Conservation (phyloP, 208 protist genomes). For the Histomonas meleagridis region DNA sequence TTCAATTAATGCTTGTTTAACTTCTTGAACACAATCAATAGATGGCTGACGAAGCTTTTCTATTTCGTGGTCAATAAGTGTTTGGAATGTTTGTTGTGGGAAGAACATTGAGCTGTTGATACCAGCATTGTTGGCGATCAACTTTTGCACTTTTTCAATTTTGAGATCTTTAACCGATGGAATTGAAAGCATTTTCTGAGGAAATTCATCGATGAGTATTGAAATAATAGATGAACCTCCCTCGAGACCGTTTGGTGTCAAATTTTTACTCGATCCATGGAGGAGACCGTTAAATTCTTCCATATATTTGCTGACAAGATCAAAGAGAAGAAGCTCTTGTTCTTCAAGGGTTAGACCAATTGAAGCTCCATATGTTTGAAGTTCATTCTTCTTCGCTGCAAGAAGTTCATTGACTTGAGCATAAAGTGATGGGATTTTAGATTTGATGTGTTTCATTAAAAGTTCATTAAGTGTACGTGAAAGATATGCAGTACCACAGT, state of each 20-base stretch:
- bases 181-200: neutral
- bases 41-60: slow-evolving; percentile 12
- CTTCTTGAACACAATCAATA: neutral
- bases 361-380: slow-evolving; percentile 18
- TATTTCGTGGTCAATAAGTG: neutral
- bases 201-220: neutral
- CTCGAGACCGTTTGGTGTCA: neutral
- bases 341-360: neutral
- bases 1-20: neutral
- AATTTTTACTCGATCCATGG: neutral
- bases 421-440: slow-evolving; percentile 73
- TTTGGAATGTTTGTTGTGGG: slow-evolving; percentile 3
- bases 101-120: neutral
- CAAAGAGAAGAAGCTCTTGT: neutral
- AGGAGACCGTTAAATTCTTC: neutral
- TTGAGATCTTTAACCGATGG: neutral
- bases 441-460: slow-evolving; percentile 81
- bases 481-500: slow-evolving; percentile 47
- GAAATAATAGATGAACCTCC: neutral
- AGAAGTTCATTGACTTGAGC: slow-evolving; percentile 43
- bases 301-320: neutral
- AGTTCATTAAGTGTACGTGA: slow-evolving; percentile 53
- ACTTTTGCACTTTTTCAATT: neutral
- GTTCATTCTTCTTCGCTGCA: slow-evolving; percentile 35
- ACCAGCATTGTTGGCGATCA: neutral